Percentiles rank a stretch among this genome's conserved stretches.
Evolutionary conservation across 1,284 basidiomycete species (phyloP).

Genomic region (Jaminaea rosea): DNA sequence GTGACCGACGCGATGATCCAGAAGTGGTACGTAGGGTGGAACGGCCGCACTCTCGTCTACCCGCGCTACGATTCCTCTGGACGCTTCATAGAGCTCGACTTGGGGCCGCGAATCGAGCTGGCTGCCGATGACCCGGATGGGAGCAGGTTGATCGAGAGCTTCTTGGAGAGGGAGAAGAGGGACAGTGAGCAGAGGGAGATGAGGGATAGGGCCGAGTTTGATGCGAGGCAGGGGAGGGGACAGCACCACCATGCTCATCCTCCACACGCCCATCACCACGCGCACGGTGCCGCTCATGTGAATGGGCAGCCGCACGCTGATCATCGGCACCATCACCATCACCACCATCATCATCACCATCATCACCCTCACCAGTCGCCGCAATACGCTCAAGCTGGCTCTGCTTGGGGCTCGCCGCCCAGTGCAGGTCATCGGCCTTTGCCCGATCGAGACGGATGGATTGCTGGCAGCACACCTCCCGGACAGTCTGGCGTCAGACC

Average conservation of each 20-base stretch:
- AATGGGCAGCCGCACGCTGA: too few species aligned
- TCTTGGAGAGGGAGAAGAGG: slow-evolving; percentile 6
- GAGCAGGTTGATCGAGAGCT: slow-evolving; percentile 14
- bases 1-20: slow-evolving; percentile 42
- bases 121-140: slow-evolving; percentile 36
- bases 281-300: slow-evolving; percentile 4
- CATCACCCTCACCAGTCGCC: too few species aligned
- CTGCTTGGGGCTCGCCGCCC: too few species aligned
- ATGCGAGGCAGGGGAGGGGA: slow-evolving; percentile 5
- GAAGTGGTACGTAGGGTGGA: slow-evolving; percentile 40
- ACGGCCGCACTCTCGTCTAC: slow-evolving; percentile 39
- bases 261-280: slow-evolving; percentile 5
- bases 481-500: too few species aligned
- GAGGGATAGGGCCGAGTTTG: slow-evolving; percentile 6
- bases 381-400: too few species aligned
- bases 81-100: slow-evolving; percentile 18
- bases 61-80: slow-evolving; percentile 19
- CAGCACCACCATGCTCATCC: background rate
- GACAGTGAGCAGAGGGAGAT: slow-evolving; percentile 13
- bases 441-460: too few species aligned
- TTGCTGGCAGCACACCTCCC: too few species aligned
- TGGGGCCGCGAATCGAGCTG: slow-evolving; percentile 26
- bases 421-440: too few species aligned
- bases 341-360: too few species aligned
- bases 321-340: too few species aligned